Conservation (phyloP, 345 rosid genomes). For the Geranium brycei region DNA sequence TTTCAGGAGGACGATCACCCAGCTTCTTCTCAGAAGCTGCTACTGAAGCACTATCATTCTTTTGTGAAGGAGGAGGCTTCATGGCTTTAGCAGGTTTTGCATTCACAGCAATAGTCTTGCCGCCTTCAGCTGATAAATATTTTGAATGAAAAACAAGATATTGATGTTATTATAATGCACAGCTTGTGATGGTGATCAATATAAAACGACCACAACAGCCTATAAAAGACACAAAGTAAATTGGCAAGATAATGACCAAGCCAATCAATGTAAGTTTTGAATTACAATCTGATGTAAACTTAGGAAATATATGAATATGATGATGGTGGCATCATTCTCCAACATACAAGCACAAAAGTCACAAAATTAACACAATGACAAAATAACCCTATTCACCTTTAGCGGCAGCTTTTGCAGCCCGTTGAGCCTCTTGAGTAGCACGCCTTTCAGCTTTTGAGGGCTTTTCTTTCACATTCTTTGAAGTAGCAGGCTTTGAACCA, state of each 20-base stretch:
- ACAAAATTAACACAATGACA: neutral
- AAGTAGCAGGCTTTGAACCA: slow-evolving; percentile 30
- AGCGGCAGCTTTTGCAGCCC: slow-evolving; percentile 86
- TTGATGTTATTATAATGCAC: neutral
- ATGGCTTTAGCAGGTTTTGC: slow-evolving; percentile 38
- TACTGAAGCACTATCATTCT: slow-evolving; percentile 37
- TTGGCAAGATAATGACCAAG: no score
- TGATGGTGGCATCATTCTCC: neutral
- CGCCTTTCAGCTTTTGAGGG: slow-evolving; percentile 87
- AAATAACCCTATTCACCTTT: slow-evolving; percentile 37
- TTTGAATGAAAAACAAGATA: neutral
- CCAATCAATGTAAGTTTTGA: no score
- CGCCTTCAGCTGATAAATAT: slow-evolving; percentile 37
- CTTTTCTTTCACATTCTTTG: slow-evolving; percentile 66
- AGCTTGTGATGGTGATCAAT: neutral
- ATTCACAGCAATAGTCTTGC: slow-evolving; percentile 32
- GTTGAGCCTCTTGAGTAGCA: slow-evolving; percentile 84
- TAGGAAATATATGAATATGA: neutral
- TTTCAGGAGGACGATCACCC: slow-evolving; percentile 49
- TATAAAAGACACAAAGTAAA: no score
- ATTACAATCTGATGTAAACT: neutral
- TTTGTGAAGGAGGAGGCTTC: slow-evolving; percentile 47
- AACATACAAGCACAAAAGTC: neutral
- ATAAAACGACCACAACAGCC: neutral
- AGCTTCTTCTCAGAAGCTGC: slow-evolving; percentile 66